Conservation (phyloP, 768 basidiomycete species). For the Naganishia vishniacii region DNA sequence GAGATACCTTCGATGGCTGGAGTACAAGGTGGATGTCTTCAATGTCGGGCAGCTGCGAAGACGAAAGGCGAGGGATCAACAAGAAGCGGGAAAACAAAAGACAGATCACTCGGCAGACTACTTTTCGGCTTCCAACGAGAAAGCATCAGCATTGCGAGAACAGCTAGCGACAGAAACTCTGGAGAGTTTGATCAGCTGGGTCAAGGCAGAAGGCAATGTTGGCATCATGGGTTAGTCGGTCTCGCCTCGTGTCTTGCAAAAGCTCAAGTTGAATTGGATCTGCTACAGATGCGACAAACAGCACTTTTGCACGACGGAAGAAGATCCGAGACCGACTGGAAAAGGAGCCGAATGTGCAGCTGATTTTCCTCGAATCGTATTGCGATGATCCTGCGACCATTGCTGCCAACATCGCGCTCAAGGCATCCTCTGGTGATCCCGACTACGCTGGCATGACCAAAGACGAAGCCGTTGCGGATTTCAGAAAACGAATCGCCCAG, state of each 20-base stretch:
- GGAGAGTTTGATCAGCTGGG: conserved; percentile 90
- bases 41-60: conserved; percentile 93
- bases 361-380: conserved; percentile 90
- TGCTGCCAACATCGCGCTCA: conserved; percentile 90
- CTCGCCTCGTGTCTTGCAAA: not conserved
- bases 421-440: conserved; percentile 92
- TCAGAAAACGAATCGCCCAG: conserved; percentile 78
- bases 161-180: conserved; percentile 81
- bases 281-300: conserved; percentile 85
- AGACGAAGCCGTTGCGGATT: conserved; percentile 82
- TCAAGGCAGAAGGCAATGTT: conserved; percentile 88
- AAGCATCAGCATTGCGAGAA: conserved; percentile 72
- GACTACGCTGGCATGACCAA: conserved; percentile 87
- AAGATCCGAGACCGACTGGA: conserved; percentile 72
- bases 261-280: not conserved
- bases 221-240: conserved; percentile 78
- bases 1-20: conserved; percentile 96
- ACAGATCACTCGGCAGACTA: conserved; percentile 87
- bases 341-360: conserved; percentile 75
- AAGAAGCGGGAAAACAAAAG: conserved; percentile 60
- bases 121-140: conserved; percentile 78
- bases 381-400: conserved; percentile 92
- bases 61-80: conserved; percentile 60
- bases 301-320: conserved; percentile 59
- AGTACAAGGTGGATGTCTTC: conserved; percentile 97